Base-by-base conservation (phyloP, 2,329 filamentous ascomycete genomes). In the Aspergillus pseudoterreus region DNA sequence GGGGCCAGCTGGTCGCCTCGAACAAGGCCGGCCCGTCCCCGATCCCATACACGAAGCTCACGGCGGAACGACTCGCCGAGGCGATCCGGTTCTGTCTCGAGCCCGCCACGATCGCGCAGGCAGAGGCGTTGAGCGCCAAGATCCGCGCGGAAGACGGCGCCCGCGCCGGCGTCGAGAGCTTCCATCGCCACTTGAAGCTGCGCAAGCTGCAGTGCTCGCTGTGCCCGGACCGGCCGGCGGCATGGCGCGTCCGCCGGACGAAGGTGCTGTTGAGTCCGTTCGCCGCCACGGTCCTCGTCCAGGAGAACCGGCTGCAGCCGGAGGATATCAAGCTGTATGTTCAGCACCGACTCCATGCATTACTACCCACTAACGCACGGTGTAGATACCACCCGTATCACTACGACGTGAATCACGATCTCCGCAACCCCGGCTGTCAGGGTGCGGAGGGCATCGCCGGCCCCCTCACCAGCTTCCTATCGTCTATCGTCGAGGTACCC, bases 401-500 rank as follows among this genome's bases (percentile, higher is more conserved):
- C 63, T 89, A 91, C 67, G 82, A 85, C 55, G 87, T 86, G 0
- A 86, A 90, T 50, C 82, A 85, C 41, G 85, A 92, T 38, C 12
- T 42, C 5, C 39, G 39, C 39, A 21, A 17, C 12, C 39, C 39
- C 14, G 39, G n/a, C 19, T 84, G 86, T n/a, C 88, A 87, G 19
- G 88, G 83, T n/a, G 83, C 88, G 1, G 81, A 82, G 35, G 88
- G 89, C 1, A 71, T 95, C 1, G 74, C 94, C 6, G 86, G 87
- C 9, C 91, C 90, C 24, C 75, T 92, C 41, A 85, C 86, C 35
- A 86, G 81, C 32, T 84, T 95, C 52, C 82, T 87, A 63, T 86
- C 95, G 83, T 88, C 88, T 1, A 79, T 94, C 39, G 88, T 88
- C 2, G 91, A 95, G 64, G 75, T 84, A 51, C 82, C 82, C 0